These are phyloP conservation scores for Schwanniomyces sp. DNA, from an alignment of 805 yeast species.

Conservation along the genomic window DNA sequence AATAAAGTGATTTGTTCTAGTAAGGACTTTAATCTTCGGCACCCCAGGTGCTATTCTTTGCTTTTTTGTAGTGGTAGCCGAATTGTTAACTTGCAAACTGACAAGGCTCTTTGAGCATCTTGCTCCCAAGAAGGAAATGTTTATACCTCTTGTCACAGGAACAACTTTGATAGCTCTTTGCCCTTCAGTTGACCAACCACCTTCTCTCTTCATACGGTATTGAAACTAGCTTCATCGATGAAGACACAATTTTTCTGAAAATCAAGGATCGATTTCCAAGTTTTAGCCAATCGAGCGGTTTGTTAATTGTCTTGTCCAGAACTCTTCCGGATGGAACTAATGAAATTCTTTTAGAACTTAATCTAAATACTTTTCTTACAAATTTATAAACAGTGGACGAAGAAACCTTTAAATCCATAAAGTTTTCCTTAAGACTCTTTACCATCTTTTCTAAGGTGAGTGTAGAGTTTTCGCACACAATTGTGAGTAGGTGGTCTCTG, in stretches of 20 bases:
- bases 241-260: conserved; percentile 9
- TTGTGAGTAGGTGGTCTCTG: no score
- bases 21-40: neutral
- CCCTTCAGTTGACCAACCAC: conserved; percentile 3
- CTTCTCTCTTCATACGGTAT: conserved; percentile 10
- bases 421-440: neutral
- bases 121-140: conserved; percentile 5
- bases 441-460: neutral
- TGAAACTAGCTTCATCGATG: conserved; percentile 14
- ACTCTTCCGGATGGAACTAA: neutral
- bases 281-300: neutral
- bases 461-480: no score
- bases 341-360: neutral
- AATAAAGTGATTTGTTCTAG: neutral
- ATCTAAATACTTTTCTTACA: neutral
- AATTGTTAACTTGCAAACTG: no score
- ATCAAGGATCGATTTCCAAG: neutral
- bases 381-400: neutral
- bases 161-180: neutral
- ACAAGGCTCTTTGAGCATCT: neutral
- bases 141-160: neutral
- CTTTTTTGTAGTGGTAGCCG: neutral
- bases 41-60: neutral
- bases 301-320: neutral
- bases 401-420: neutral